Evolutionary conservation across 805 yeast genomes (phyloP), one percentile per base, ranked within the genome.

Genomic region (Candida easanensis): DNA sequence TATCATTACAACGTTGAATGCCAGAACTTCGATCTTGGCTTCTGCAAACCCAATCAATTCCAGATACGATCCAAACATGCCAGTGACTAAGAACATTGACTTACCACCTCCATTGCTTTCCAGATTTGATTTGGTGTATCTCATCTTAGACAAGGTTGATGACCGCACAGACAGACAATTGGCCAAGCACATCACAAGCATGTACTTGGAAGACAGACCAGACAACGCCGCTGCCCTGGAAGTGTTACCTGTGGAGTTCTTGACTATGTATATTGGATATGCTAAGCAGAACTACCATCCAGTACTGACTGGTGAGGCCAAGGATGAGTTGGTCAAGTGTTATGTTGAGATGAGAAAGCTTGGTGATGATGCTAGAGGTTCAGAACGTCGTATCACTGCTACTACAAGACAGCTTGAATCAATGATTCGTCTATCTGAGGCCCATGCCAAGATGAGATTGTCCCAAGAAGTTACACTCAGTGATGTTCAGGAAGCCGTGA

Each of bases 21-120:
- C 99, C 1, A 77, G 99, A 66, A 91, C 97, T 0, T 91, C 98
- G 1, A 84, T 93, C 50, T 70, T 93, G 44, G 99, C 99, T 0
- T 86, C 96, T 31, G 99, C 99, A 1, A 93, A 93, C 63, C 99
- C 99, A 13, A 90, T 93, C 50, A 91, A 93, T 49, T 91, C 98
- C 3, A 77, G 96, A 52, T 93, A 93, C 63, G 89, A 93, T 63
- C 96, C 97, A n/a, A 79, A 84, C 54, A 70, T 91, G 46, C 96
- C 98, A 0, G 99, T 93, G 11, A 88, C 98, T 1, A 81, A 87
- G 57, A 93, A 93, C 63, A 93, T 93, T 61, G 99, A 93, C 63
- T 70, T 93, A 45, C 99, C 99, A 16, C 99, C 99, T 2, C 96
- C 99, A 4, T 71, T 93, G 50, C 71, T 93, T 41, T 90, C 98